A percentile compares a stretch with the other conserved stretches of the same genome.
These are phyloP conservation scores for Symbiotaphrina buchneri DNA, from an alignment of 495 filamentous ascomycete species.

Conservation along the genomic window DNA sequence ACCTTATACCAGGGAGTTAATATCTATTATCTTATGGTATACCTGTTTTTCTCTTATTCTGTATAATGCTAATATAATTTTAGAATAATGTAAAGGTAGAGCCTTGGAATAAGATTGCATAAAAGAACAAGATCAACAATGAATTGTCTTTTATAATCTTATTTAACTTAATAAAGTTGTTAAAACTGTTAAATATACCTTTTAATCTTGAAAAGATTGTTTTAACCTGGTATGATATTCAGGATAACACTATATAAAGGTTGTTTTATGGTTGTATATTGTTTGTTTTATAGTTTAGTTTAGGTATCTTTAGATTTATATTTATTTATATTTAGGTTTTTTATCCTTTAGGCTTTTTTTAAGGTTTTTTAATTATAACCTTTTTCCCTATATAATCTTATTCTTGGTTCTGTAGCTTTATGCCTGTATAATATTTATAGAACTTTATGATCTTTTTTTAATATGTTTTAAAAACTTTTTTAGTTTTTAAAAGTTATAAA, in stretches of 20 bases:
- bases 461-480: not conserved
- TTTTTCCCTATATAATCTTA: no score
- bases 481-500: not conserved
- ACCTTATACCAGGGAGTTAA: no score
- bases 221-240: not conserved
- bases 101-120: not conserved
- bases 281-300: not conserved
- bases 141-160: no score
- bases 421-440: not conserved
- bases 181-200: not conserved
- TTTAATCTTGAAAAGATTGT: not conserved
- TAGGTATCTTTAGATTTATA: not conserved
- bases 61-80: no score
- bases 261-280: not conserved
- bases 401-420: no score
- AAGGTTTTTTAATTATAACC: no score
- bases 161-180: no score
- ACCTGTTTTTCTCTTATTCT: no score
- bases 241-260: not conserved
- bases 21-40: no score
- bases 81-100: not conserved
- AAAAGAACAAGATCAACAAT: not conserved
- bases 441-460: not conserved
- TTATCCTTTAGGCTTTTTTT: no score
- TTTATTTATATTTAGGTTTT: not conserved